Percentiles rank a stretch among this genome's conserved stretches.
Conservation (phyloP, 495 filamentous ascomycete genomes). For the Thozetella sp. region DNA sequence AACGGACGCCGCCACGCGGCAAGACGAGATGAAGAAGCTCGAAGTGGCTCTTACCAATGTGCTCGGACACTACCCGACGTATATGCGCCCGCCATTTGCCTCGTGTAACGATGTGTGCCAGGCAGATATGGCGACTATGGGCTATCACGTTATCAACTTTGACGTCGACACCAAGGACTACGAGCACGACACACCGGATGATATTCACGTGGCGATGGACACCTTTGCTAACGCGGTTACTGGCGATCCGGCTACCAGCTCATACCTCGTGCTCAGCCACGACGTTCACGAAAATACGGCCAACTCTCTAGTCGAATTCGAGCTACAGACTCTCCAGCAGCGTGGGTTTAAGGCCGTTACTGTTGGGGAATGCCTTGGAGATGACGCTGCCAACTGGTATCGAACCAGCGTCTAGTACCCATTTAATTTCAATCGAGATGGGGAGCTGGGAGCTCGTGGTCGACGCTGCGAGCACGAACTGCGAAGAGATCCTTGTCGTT, state of each 20-base stretch:
- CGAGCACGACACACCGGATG: slow-evolving; percentile 15
- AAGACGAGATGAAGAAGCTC: slow-evolving; percentile 24
- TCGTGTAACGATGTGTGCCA: slow-evolving; percentile 27
- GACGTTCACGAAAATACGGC: slow-evolving; percentile 40
- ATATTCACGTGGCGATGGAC: slow-evolving; percentile 17
- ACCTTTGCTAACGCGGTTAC: slow-evolving; percentile 22
- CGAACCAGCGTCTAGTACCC: too few relatives aligned
- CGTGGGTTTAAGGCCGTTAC: slow-evolving; percentile 44
- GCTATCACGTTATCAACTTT: slow-evolving; percentile 41
- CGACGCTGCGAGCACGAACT: too few relatives aligned
- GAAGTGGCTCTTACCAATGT: slow-evolving; percentile 26
- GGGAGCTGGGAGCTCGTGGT: too few relatives aligned
- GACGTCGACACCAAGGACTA: slow-evolving; percentile 47
- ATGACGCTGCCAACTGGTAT: slow-evolving; percentile 65
- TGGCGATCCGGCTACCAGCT: slow-evolving; percentile 13
- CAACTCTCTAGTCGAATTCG: slow-evolving; percentile 20
- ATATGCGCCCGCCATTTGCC: slow-evolving; percentile 45
- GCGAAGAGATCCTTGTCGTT: too few relatives aligned
- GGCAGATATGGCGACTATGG: slow-evolving; percentile 24
- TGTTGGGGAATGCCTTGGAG: slow-evolving; percentile 62
- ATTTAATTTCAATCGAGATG: too few relatives aligned
- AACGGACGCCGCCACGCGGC: slow-evolving; percentile 8
- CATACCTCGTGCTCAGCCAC: slow-evolving; percentile 33
- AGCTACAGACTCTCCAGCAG: slow-evolving; percentile 23
- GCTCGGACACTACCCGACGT: slow-evolving; percentile 37